Evolutionary conservation across 1,139 yeast species (phyloP).

Genomic region (Eremothecium cymbalariae): DNA sequence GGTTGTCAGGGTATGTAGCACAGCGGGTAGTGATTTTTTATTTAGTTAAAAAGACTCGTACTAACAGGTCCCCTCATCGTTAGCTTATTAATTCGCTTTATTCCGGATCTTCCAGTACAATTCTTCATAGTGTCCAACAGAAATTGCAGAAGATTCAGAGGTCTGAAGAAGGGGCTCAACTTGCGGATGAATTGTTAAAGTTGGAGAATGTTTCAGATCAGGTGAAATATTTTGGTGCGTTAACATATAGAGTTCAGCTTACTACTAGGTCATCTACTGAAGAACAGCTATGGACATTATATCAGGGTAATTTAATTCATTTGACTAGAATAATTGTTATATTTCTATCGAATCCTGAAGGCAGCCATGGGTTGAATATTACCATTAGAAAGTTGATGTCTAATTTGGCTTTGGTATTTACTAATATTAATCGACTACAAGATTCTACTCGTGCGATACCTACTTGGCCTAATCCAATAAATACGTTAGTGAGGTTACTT

Average conservation of each 20-base stretch:
- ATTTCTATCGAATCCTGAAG: slow-evolving; percentile 16
- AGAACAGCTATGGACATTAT: slow-evolving; percentile 20
- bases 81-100: slow-evolving; percentile 27
- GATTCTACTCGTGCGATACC: slow-evolving; percentile 8
- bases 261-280: slow-evolving; percentile 27
- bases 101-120: slow-evolving; percentile 29
- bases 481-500: slow-evolving; percentile 28
- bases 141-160: slow-evolving; percentile 48
- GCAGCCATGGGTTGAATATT: slow-evolving; percentile 21
- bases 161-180: slow-evolving; percentile 40
- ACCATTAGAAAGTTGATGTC: slow-evolving; percentile 43
- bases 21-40: no score
- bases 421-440: slow-evolving; percentile 27
- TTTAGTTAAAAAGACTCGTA: no score
- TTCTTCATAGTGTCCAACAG: slow-evolving; percentile 42
- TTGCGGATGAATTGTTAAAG: slow-evolving; percentile 45
- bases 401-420: slow-evolving; percentile 46
- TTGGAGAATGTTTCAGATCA: slow-evolving; percentile 35
- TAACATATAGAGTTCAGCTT: slow-evolving; percentile 55
- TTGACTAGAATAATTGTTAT: slow-evolving; percentile 15
- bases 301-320: slow-evolving; percentile 25
- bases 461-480: slow-evolving; percentile 38
- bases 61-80: no score
- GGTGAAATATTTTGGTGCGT: slow-evolving; percentile 64
- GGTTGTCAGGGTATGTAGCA: neutral